Conservation (phyloP, 2,329 filamentous ascomycete species). For the Amesomyces nigricolor region DNA sequence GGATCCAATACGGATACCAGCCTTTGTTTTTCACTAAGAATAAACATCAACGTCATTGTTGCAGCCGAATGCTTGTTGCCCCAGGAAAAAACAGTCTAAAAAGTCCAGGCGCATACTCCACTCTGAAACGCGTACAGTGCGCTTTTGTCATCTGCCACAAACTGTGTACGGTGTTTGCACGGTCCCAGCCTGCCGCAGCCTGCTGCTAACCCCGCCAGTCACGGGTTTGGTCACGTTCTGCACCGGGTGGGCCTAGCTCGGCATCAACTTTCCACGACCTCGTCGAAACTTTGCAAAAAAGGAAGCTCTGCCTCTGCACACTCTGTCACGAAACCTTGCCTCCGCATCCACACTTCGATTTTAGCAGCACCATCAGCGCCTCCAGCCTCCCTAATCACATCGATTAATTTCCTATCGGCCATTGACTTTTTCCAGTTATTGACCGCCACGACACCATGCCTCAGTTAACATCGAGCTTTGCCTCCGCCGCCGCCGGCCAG, state of each 20-base stretch:
- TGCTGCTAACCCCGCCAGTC: not conserved
- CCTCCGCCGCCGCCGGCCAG: conserved; percentile 75
- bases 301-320: conserved; percentile 20
- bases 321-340: conserved; percentile 12
- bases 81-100: too few relatives aligned
- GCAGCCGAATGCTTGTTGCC: too few relatives aligned
- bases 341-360: not conserved
- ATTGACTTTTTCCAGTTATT: conserved; percentile 8
- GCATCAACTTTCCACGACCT: conserved; percentile 25
- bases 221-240: conserved; percentile 22
- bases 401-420: conserved; percentile 6
- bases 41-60: too few relatives aligned
- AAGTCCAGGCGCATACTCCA: too few relatives aligned
- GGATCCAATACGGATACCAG: too few relatives aligned
- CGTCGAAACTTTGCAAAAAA: conserved; percentile 28
- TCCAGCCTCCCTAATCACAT: not conserved
- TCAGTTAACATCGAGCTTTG: conserved; percentile 76
- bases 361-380: not conserved
- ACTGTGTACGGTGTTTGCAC: too few relatives aligned
- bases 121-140: too few relatives aligned
- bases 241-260: conserved; percentile 19
- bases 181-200: too few relatives aligned
- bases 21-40: too few relatives aligned
- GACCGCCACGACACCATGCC: conserved; percentile 45
- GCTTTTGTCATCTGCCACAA: too few relatives aligned